These are phyloP conservation scores for Penicillium sp. DNA, from an alignment of 2,329 filamentous ascomycete species.

Conservation along the genomic window DNA sequence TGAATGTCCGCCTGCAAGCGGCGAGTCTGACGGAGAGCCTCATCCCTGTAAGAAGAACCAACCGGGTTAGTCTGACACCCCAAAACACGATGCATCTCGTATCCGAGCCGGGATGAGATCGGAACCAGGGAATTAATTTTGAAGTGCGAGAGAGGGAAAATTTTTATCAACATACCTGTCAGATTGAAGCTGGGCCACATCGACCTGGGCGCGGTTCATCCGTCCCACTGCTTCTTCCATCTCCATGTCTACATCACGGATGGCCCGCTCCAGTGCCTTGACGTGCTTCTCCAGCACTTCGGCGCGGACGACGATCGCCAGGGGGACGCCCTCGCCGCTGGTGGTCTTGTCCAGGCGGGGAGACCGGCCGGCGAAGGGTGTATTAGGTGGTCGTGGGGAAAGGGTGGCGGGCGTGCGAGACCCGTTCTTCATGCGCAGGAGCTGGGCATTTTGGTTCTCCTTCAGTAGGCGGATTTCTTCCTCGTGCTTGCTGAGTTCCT, in stretches of 20 bases:
- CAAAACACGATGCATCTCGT: constrained; percentile 24
- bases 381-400: constrained; percentile 65
- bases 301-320: constrained; percentile 74
- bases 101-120: constrained; percentile 7
- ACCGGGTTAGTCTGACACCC: constrained; percentile 11
- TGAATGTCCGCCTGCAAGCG: constrained; percentile 71
- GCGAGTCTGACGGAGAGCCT: constrained; percentile 73
- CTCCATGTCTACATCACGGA: constrained; percentile 75
- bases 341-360: constrained; percentile 67
- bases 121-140: background rate
- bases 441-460: constrained; percentile 76
- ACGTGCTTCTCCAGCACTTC: constrained; percentile 78
- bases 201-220: constrained; percentile 83
- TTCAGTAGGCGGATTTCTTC: constrained; percentile 78
- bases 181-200: constrained; percentile 76
- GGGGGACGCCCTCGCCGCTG: constrained; percentile 63
- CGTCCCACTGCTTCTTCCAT: constrained; percentile 83
- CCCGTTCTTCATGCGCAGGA: constrained; percentile 71
- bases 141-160: background rate
- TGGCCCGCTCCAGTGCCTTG: constrained; percentile 80
- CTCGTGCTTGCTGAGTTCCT: constrained; percentile 80
- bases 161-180: constrained; percentile 46
- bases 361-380: constrained; percentile 65
- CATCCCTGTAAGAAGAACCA: constrained; percentile 59
- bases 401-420: constrained; percentile 52